Evolutionary conservation across 768 basidiomycete genomes (phyloP).

Genomic region (Kwoniella mangroviensis): DNA sequence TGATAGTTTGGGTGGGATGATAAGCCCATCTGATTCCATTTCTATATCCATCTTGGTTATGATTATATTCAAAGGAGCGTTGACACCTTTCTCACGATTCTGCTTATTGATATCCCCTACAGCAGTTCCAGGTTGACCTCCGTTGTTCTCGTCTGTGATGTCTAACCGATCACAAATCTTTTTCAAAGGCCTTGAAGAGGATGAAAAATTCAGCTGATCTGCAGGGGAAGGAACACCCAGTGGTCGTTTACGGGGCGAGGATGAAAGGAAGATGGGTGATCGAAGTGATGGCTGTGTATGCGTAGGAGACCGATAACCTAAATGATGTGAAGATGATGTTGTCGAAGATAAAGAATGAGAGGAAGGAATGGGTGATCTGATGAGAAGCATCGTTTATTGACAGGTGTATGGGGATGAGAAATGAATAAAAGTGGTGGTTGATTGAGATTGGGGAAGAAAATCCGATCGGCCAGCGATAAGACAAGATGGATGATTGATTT

Average conservation of each 20-base stretch:
- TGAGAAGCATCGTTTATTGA: background rate
- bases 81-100: constrained; percentile 9
- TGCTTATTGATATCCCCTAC: background rate
- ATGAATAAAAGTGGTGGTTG: background rate
- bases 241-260: constrained; percentile 3
- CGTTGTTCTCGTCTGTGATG: background rate
- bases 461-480: background rate
- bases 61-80: background rate
- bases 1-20: background rate
- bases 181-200: constrained; percentile 1
- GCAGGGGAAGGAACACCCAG: constrained; percentile 1
- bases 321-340: background rate
- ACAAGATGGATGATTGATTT: background rate
- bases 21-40: constrained; percentile 4
- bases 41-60: constrained; percentile 13
- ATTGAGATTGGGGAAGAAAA: background rate
- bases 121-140: background rate
- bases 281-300: constrained; percentile 7
- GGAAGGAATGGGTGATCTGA: constrained; percentile 4
- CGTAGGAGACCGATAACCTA: background rate
- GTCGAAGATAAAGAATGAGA: background rate
- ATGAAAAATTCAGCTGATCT: constrained; percentile 1
- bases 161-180: constrained; percentile 3
- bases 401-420: background rate
- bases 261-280: constrained; percentile 20